A percentile compares a stretch with the other conserved stretches of the same genome.
Evolutionary conservation across 352 stramenopile species (phyloP).

Genomic region (Phytopythium aichiense): DNA sequence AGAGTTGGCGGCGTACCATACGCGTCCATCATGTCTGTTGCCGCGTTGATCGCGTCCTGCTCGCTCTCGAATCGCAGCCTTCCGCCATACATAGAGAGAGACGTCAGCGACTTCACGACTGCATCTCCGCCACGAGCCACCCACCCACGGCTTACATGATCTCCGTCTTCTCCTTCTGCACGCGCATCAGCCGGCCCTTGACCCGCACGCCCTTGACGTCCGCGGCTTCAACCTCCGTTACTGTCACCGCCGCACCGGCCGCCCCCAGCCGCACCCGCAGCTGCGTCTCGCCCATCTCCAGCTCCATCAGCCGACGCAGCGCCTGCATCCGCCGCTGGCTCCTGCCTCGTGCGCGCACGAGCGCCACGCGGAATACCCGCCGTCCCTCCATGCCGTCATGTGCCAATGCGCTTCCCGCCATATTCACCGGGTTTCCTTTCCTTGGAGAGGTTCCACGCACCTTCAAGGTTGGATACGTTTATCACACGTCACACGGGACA

Average conservation of each 20-base stretch:
- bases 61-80: background rate
- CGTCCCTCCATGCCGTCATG: background rate
- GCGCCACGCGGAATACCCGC: background rate
- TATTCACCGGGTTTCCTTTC: no score
- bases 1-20: background rate
- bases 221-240: background rate
- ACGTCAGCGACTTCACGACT: background rate
- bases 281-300: background rate
- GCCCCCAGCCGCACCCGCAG: background rate
- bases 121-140: background rate
- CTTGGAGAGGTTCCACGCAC: no score
- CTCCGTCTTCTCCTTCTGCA: background rate
- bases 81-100: background rate
- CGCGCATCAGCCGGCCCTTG: conserved; percentile 1
- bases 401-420: background rate
- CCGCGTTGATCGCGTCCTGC: conserved; percentile 3
- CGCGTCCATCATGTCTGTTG: background rate
- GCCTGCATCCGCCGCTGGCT: background rate
- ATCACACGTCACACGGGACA: conserved; percentile 6
- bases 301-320: background rate
- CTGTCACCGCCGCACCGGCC: background rate
- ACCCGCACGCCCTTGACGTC: background rate
- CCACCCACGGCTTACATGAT: background rate
- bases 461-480: no score
- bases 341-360: background rate